These are phyloP conservation scores for Salvia miltiorrhiza DNA, from an alignment of 257 asterid species.

Conservation along the genomic window DNA sequence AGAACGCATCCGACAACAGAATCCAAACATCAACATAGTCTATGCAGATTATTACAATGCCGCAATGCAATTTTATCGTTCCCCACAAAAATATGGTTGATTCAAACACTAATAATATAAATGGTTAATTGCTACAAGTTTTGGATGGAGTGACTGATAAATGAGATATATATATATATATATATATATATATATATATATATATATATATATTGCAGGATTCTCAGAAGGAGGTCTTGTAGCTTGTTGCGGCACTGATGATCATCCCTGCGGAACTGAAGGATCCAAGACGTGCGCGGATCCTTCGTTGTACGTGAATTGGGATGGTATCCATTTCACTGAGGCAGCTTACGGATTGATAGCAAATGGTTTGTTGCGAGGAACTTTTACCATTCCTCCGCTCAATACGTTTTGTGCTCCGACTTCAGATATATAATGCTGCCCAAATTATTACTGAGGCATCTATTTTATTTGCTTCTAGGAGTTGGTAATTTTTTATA, in stretches of 20 bases:
- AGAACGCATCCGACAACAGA: slow-evolving; percentile 3
- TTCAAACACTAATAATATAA: too few species aligned
- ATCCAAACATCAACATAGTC: slow-evolving; percentile 39
- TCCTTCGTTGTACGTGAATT: slow-evolving; percentile 27
- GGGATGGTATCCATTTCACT: slow-evolving; percentile 45
- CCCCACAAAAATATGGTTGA: slow-evolving; percentile 26
- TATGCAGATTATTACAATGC: slow-evolving; percentile 51
- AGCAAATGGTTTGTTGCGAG: slow-evolving; percentile 19
- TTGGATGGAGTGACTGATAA: too few species aligned
- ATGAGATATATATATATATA: too few species aligned
- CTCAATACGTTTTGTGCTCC: background rate
- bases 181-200: too few species aligned
- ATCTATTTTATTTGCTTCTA: too few species aligned
- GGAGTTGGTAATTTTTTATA: too few species aligned
- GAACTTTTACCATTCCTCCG: slow-evolving; percentile 18
- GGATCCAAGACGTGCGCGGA: slow-evolving; percentile 21
- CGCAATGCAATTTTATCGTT: slow-evolving; percentile 29
- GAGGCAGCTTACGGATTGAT: slow-evolving; percentile 39
- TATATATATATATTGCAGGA: slow-evolving; percentile 22
- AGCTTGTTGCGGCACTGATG: slow-evolving; percentile 53
- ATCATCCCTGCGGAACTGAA: slow-evolving; percentile 19
- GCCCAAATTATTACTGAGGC: too few species aligned
- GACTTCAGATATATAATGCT: too few species aligned
- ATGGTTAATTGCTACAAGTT: too few species aligned
- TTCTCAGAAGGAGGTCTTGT: slow-evolving; percentile 10